Evolutionary conservation across 805 yeast species (phyloP).

Genomic region (Hanseniaspora occidentalis): DNA sequence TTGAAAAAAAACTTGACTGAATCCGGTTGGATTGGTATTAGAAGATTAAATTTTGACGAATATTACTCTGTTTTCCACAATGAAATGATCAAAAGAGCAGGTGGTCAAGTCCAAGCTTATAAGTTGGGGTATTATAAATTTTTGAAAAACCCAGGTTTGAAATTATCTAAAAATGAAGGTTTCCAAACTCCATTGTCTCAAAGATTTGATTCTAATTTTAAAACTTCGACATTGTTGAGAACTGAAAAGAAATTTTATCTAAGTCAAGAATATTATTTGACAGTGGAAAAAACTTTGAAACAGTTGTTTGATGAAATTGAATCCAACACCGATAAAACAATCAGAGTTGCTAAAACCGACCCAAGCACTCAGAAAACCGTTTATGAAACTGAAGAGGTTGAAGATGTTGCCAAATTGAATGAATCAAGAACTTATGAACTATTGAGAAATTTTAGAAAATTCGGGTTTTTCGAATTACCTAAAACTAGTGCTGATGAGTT

Average conservation of each 20-base stretch:
- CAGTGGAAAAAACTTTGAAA: constrained; percentile 37
- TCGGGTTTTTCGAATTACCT: constrained; percentile 41
- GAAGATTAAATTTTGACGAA: constrained; percentile 54
- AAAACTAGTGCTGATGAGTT: background rate
- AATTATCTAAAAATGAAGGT: constrained; percentile 73
- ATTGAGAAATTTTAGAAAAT: constrained; percentile 54
- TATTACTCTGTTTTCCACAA: constrained; percentile 62
- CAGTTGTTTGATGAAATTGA: constrained; percentile 23
- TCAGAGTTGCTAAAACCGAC: background rate
- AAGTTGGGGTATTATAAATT: constrained; percentile 54
- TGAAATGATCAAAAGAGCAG: constrained; percentile 47
- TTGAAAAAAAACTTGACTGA: constrained; percentile 34
- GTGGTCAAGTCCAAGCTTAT: constrained; percentile 68
- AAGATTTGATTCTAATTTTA: constrained; percentile 19
- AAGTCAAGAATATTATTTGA: constrained; percentile 42
- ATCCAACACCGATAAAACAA: constrained; percentile 25
- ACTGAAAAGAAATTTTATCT: constrained; percentile 37
- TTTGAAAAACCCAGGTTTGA: constrained; percentile 46
- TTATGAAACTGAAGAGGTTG: background rate
- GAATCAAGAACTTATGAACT: constrained; percentile 18
- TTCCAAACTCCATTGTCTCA: constrained; percentile 44
- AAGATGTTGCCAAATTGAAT: background rate
- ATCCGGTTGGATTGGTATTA: constrained; percentile 94
- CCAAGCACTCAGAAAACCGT: background rate
- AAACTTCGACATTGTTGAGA: constrained; percentile 28